Evolutionary conservation across 1,284 basidiomycete genomes (phyloP), one percentile per base, ranked within the genome.

Genomic region (Trametes versicolor): DNA sequence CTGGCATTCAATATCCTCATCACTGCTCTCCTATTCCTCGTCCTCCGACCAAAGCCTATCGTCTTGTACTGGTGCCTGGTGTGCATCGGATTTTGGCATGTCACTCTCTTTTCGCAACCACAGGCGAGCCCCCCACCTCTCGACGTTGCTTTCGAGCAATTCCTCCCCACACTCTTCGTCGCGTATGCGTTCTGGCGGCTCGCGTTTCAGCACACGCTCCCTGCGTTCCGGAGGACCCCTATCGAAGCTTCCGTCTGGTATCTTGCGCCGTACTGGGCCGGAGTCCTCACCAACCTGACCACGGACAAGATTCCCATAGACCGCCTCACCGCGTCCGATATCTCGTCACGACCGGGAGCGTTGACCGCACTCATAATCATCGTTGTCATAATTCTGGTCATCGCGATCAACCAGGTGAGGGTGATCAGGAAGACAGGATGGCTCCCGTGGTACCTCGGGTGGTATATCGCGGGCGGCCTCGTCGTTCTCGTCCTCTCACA

Each of bases 1-100:
- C 82, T 94, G 58, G 89, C 85, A 3, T 87, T 93, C 79, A 91
- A 95, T 73, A 81, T 92, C 55, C 72, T 91, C 52, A 79, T 92
- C 62, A 90, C 88, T 0, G 85, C 82, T 68, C 71, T 88, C 39
- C 80, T 96, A 32, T 92, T 93, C 72, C 81, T 94, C 43, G 74
- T 96, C 54, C 80, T 96, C 49, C 88, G 92, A 2, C 93, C 93
- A 0, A 87, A 83, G 72, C 83, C 90, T 2, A 85, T 94, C 67
- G 82, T 93, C 32, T 79, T 87, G 5, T 94, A 85, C 78, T 93
- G 91, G 91, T 90, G 85, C 65, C 80, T 96, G 19, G 87, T 95
- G 2, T 94, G 89, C 79, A 89, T 96, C 51, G 95, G 95, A 0
- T 96, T 88, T 75, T 96, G 95, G 95, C 94, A 97, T 71, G 82